Evolutionary conservation across 2,329 filamentous ascomycete genomes (phyloP), one percentile per base, ranked within the genome.

Genomic region (Cryphonectria japonica): DNA sequence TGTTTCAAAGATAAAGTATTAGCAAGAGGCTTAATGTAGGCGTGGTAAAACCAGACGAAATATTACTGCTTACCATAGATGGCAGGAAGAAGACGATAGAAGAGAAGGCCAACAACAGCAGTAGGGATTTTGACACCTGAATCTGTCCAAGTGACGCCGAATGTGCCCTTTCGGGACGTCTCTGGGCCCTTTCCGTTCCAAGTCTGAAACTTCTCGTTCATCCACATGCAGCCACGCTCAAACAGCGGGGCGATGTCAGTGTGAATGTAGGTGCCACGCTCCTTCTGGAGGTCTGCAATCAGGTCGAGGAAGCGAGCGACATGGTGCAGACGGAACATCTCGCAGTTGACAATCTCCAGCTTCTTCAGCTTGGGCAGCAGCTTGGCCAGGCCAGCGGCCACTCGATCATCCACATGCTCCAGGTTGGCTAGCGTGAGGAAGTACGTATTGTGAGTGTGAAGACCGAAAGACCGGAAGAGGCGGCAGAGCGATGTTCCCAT

Each of bases 41-140:
- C 19, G 5, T n/a, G 22, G 2, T 0, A 32, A 5, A 11, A 11
- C 9, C 37, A 39, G 1, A 34, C 6, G 1, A 7, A 2, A 14
- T 16, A n/a, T n/a, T n/a, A 22, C 5, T 41, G 13, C 69, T 65
- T 50, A 73, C 71, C 64, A 54, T 69, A 41, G 13, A 71, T 29
- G 26, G 64, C 67, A 4, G 71, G 71, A 14, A 63, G 29, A 29
- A 73, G 50, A 14, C 71, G 59, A 50, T 67, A 72, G 32, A 72
- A 66, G 22, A 65, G 52, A 9, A 43, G 26, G 22, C 65, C 67
- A 16, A n/a, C 37, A 34, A 71, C 32, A 14, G 71, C 71, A n/a
- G 69, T 46, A 5, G 61, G 46, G n/a, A 71, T 69, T 4, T 67
- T 70, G 63, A 67, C 32, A 0, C 71, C 71, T 9, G 69, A 63